phyloP scores from a whole-genome alignment of 2,329 filamentous ascomycete genomes.

The Talaromyces islandicus region DNA sequence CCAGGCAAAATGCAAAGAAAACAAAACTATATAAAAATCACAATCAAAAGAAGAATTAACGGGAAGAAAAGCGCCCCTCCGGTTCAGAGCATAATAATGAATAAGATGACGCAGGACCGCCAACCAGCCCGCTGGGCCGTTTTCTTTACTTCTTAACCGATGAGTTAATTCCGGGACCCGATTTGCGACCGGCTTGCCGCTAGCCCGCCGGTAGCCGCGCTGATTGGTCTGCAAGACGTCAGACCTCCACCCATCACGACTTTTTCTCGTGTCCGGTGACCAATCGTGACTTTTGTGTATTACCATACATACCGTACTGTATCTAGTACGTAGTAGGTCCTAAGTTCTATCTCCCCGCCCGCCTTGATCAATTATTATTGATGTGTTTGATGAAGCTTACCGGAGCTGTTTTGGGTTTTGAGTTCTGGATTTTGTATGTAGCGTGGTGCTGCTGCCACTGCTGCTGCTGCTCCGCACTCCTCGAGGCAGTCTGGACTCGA shows the following conservation, averaged over 20 bases:
- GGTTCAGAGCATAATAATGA: not conserved
- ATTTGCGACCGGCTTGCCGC: not conserved
- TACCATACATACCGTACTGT: not conserved
- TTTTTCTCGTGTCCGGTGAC: constrained; percentile 2
- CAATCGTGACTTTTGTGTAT: not conserved
- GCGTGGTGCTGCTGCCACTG: no score
- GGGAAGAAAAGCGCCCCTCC: not conserved
- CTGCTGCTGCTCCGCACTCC: no score
- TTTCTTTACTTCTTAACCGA: not conserved
- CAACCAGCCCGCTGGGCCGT: not conserved
- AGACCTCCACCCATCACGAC: not conserved
- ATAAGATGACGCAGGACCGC: not conserved
- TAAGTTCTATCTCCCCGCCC: no score
- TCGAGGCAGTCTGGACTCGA: no score
- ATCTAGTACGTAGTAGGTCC: no score
- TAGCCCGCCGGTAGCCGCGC: not conserved
- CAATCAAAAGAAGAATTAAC: no score
- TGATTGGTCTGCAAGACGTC: not conserved
- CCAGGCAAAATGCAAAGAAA: not conserved
- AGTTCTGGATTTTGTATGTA: no score
- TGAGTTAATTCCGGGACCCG: not conserved
- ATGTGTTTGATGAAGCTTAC: no score
- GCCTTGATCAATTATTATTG: no score
- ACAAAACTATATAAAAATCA: not conserved
- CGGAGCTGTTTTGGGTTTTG: no score